Conservation (phyloP, 192 early-diverging fungal species). For the Chytriomyces sp. region DNA sequence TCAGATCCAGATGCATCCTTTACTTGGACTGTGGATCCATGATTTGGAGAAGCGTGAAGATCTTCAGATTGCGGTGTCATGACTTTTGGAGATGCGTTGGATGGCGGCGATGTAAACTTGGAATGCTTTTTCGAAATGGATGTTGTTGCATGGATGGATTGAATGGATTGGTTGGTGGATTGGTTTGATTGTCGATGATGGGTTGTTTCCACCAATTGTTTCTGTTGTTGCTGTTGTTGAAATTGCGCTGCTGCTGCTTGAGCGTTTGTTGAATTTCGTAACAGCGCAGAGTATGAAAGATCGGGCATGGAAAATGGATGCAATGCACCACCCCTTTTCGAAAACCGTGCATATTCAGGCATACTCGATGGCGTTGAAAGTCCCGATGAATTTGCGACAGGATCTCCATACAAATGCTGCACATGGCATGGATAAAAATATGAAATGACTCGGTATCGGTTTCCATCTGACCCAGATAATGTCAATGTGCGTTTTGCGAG, state of each 20-base stretch:
- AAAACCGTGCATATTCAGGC: neutral
- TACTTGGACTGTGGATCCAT: too few species aligned
- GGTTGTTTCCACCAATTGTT: neutral
- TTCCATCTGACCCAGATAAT: neutral
- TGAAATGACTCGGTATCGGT: slow-evolving; percentile 1
- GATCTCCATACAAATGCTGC: slow-evolving; percentile 1
- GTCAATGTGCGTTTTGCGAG: neutral
- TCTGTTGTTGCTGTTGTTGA: neutral
- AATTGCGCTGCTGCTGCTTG: neutral
- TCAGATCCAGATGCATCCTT: neutral
- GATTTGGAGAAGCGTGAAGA: too few species aligned
- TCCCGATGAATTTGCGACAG: neutral
- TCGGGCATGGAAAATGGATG: slow-evolving; percentile 2
- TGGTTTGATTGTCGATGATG: neutral
- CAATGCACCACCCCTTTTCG: neutral
- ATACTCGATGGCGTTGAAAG: neutral
- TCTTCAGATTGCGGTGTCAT: too few species aligned
- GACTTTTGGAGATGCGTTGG: too few species aligned
- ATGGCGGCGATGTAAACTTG: too few species aligned
- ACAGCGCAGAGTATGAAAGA: neutral
- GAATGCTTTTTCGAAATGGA: too few species aligned
- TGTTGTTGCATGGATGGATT: neutral
- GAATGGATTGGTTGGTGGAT: too few species aligned
- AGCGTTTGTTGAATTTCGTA: neutral
- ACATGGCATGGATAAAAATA: neutral